These are phyloP conservation scores for Euphrasia arctica DNA, from an alignment of 305 asterid genomes.

Conservation along the genomic window DNA sequence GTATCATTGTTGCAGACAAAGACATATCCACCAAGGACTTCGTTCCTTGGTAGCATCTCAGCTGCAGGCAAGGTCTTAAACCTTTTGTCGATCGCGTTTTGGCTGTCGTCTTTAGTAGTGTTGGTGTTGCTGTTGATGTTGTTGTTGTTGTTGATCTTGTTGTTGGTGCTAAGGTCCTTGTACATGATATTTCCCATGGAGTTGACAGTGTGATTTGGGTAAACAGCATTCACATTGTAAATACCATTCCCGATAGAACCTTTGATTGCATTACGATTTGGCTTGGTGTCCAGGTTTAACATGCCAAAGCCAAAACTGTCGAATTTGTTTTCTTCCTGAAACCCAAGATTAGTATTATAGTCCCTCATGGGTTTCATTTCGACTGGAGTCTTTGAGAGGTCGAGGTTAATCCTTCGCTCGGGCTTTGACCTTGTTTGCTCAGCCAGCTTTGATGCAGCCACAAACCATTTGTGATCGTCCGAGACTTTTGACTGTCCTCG, in stretches of 20 bases:
- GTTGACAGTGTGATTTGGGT: constrained; percentile 38
- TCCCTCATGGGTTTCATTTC: constrained; percentile 42
- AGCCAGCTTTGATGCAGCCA: constrained; percentile 56
- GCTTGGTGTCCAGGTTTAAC: constrained; percentile 49
- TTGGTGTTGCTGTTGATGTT: background rate
- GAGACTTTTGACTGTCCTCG: constrained; percentile 58
- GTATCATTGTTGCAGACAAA: constrained; percentile 80
- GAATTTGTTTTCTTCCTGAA: constrained; percentile 46
- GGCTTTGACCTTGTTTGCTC: constrained; percentile 59
- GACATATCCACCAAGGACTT: constrained; percentile 72
- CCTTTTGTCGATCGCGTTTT: constrained; percentile 51
- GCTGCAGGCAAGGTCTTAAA: constrained; percentile 73
- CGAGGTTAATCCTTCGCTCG: constrained; percentile 52
- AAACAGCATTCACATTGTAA: constrained; percentile 41
- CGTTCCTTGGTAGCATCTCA: constrained; percentile 69
- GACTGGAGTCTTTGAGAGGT: constrained; percentile 45
- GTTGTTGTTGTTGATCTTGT: background rate
- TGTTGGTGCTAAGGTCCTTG: constrained; percentile 33
- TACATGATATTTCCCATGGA: constrained; percentile 38
- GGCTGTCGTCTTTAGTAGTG: constrained; percentile 35
- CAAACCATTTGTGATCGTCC: constrained; percentile 61
- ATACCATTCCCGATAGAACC: constrained; percentile 40
- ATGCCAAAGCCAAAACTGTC: constrained; percentile 48
- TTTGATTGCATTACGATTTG: constrained; percentile 35
- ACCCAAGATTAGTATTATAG: constrained; percentile 20